Evolutionary conservation across 352 stramenopile species (phyloP).

Genomic region (Aphanomyces invadans): DNA sequence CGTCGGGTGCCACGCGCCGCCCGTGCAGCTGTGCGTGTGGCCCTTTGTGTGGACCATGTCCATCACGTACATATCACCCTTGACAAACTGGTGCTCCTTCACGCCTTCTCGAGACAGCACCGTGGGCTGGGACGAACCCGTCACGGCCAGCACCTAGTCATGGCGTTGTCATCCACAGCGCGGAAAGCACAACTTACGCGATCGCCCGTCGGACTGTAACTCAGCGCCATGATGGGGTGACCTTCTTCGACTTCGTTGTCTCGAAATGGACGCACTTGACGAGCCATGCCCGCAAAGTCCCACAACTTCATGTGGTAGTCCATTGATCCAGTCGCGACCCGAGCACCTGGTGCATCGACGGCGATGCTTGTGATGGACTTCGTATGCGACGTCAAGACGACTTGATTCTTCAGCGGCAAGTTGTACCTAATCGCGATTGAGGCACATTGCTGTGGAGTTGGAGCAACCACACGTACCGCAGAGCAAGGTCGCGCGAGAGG

Average conservation of each 20-base stretch:
- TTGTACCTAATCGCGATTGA: conserved; percentile 34
- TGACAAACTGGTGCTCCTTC: conserved; percentile 69
- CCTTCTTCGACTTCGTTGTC: conserved; percentile 75
- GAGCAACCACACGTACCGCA: conserved; percentile 23
- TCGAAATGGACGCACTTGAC: conserved; percentile 68
- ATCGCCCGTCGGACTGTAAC: conserved; percentile 74
- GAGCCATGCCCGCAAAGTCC: conserved; percentile 82
- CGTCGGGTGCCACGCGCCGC: conserved; percentile 60
- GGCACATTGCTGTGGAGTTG: not conserved
- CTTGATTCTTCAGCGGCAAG: conserved; percentile 61
- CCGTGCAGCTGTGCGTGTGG: conserved; percentile 67
- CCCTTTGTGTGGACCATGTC: conserved; percentile 81
- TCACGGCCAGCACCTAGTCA: conserved; percentile 43
- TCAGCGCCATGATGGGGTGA: conserved; percentile 64
- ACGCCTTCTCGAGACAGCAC: conserved; percentile 70
- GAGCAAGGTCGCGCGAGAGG: conserved; percentile 34
- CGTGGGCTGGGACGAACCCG: conserved; percentile 65
- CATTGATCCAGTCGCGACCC: conserved; percentile 69
- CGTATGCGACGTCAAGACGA: conserved; percentile 44
- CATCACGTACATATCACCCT: conserved; percentile 81
- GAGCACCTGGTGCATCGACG: conserved; percentile 53
- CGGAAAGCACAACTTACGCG: conserved; percentile 25
- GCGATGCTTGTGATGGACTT: conserved; percentile 66
- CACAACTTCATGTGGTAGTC: conserved; percentile 82
- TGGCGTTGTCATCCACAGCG: not conserved